A percentile compares a stretch with the other conserved stretches of the same genome.
Conservation (phyloP, 1,284 basidiomycete species). For the Ganoderma sinense region DNA sequence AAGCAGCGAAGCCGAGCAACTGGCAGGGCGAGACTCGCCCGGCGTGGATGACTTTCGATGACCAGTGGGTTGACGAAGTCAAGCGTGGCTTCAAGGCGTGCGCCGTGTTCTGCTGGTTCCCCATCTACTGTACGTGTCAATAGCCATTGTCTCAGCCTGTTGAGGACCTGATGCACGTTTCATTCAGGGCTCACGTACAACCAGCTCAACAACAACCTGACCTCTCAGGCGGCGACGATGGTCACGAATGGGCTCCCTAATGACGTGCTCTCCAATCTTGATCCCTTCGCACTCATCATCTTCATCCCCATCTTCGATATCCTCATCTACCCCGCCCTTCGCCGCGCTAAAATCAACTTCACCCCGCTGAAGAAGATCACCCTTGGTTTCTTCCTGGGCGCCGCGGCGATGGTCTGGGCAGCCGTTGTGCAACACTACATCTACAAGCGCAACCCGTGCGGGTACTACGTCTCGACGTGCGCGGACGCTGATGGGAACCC, state of each 20-base stretch:
- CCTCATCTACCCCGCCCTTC: slow-evolving; percentile 77
- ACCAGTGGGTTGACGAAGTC: slow-evolving; percentile 86
- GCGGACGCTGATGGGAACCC: slow-evolving; percentile 49
- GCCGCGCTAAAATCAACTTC: slow-evolving; percentile 72
- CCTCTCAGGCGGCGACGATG: slow-evolving; percentile 81
- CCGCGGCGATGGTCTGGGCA: slow-evolving; percentile 70
- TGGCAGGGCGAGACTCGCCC: slow-evolving; percentile 52
- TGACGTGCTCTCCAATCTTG: slow-evolving; percentile 82
- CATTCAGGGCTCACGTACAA: slow-evolving; percentile 75
- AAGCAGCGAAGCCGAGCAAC: slow-evolving; percentile 74
- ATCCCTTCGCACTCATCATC: slow-evolving; percentile 79
- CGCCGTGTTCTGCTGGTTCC: slow-evolving; percentile 82
- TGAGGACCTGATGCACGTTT: neutral
- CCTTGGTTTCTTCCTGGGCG: slow-evolving; percentile 73
- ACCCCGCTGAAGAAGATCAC: slow-evolving; percentile 79
- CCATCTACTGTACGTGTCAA: slow-evolving; percentile 67
- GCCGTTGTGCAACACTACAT: slow-evolving; percentile 80
- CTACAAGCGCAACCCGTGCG: slow-evolving; percentile 79
- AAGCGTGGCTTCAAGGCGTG: slow-evolving; percentile 87
- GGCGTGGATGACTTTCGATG: slow-evolving; percentile 79
- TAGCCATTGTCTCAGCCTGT: neutral
- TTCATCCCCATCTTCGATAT: slow-evolving; percentile 78
- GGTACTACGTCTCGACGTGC: slow-evolving; percentile 61
- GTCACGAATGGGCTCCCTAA: slow-evolving; percentile 79
- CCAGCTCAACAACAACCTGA: slow-evolving; percentile 83